Evolutionary conservation across 2,329 filamentous ascomycete genomes (phyloP).

Genomic region (Fusarium clavum): DNA sequence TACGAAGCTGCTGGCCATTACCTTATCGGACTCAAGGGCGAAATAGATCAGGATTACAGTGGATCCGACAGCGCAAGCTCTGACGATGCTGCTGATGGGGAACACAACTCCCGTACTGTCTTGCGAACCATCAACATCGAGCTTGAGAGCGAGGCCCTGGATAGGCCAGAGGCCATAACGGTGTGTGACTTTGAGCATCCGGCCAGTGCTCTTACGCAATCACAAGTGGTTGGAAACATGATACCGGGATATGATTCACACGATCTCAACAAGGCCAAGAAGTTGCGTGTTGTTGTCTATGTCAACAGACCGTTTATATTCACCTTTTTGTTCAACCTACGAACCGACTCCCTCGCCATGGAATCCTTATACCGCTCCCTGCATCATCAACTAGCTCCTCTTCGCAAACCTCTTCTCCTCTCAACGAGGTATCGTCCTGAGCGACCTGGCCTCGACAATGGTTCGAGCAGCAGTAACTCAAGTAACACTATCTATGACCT

Average conservation of each 20-base stretch:
- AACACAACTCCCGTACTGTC: conserved; percentile 66
- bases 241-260: conserved; percentile 53
- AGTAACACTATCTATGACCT: conserved; percentile 67
- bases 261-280: conserved; percentile 65
- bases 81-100: conserved; percentile 48
- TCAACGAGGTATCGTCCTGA: conserved; percentile 69
- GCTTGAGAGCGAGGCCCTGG: conserved; percentile 58
- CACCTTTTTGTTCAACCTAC: conserved; percentile 74
- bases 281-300: conserved; percentile 77
- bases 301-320: conserved; percentile 81
- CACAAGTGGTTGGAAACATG: conserved; percentile 51
- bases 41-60: conserved; percentile 63
- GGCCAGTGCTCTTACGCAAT: conserved; percentile 48
- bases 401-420: conserved; percentile 66
- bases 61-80: conserved; percentile 49
- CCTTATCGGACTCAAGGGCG: conserved; percentile 75
- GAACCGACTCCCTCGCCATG: conserved; percentile 68
- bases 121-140: conserved; percentile 77
- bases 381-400: conserved; percentile 69
- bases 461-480: conserved; percentile 38
- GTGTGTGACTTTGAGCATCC: conserved; percentile 59
- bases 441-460: conserved; percentile 51
- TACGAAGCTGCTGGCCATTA: conserved; percentile 61
- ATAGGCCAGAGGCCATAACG: conserved; percentile 58
- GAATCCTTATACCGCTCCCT: conserved; percentile 69